Evolutionary conservation across 768 basidiomycete genomes (phyloP).

Genomic region (Podaxis mareebaensis): DNA sequence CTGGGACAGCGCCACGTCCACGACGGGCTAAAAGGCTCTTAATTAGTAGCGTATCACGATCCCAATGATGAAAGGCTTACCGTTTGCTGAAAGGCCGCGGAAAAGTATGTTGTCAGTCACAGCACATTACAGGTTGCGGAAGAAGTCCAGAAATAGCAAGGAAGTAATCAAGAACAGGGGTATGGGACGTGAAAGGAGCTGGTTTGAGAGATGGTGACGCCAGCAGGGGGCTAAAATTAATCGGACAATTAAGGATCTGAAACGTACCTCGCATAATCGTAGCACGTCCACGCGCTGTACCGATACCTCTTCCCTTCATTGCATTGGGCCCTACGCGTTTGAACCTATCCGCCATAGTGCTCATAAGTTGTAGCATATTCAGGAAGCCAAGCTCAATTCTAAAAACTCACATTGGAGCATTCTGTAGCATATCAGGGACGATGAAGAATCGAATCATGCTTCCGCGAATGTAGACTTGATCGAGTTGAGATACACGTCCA

Average conservation of each 20-base stretch:
- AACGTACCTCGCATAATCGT: slow-evolving; percentile 94
- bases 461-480: slow-evolving; percentile 98
- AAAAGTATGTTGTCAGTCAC: background rate
- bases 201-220: background rate
- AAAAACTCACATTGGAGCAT: slow-evolving; percentile 85
- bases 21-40: slow-evolving; percentile 63
- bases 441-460: slow-evolving; percentile 99
- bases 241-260: slow-evolving; percentile 6
- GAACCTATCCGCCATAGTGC: slow-evolving; percentile 63
- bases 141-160: slow-evolving; percentile 4
- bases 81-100: slow-evolving; percentile 58
- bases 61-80: slow-evolving; percentile 39
- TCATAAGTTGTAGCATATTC: background rate
- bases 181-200: background rate
- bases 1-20: slow-evolving; percentile 75
- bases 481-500: slow-evolving; percentile 97
- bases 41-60: background rate
- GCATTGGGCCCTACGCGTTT: slow-evolving; percentile 98
- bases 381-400: background rate
- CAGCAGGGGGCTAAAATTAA: background rate
- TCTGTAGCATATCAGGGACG: slow-evolving; percentile 98
- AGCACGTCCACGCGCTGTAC: slow-evolving; percentile 97
- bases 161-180: background rate
- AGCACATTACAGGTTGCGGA: background rate
- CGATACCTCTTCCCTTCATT: slow-evolving; percentile 98